These are phyloP conservation scores for Kernera saxatilis DNA, from an alignment of 345 rosid species.

Conservation along the genomic window DNA sequence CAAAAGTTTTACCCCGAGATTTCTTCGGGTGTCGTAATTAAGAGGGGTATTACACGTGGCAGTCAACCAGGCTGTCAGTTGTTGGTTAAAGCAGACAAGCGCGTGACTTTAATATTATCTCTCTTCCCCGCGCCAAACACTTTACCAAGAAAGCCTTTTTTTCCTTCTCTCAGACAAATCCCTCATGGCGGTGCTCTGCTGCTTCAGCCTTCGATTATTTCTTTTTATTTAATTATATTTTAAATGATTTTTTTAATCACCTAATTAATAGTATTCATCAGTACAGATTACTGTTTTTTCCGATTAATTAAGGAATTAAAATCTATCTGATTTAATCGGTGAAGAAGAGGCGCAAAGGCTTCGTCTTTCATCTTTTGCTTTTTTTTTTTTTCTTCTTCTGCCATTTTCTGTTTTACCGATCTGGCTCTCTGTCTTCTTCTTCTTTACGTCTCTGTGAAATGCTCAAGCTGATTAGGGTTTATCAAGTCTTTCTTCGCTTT, in stretches of 20 bases:
- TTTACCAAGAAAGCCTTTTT: conserved; percentile 7
- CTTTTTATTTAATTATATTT: background rate
- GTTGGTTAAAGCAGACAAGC: conserved; percentile 22
- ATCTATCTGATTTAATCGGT: conserved; percentile 9
- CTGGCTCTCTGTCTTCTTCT: conserved; percentile 12
- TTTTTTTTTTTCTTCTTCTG: background rate
- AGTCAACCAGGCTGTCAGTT: conserved; percentile 22
- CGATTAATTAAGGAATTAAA: background rate
- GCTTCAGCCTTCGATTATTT: conserved; percentile 24
- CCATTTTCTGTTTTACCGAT: background rate
- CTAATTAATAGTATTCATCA: background rate
- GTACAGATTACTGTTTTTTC: background rate
- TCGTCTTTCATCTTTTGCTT: background rate
- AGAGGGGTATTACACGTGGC: conserved; percentile 22
- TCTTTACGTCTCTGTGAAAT: conserved; percentile 31
- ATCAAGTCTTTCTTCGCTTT: conserved; percentile 32
- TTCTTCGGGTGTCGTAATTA: background rate
- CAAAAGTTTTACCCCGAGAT: background rate
- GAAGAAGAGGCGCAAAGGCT: conserved; percentile 29
- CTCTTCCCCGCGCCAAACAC: conserved; percentile 31
- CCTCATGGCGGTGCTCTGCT: conserved; percentile 31
- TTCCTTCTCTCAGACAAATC: background rate
- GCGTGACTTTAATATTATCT: conserved; percentile 24
- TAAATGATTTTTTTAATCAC: background rate
- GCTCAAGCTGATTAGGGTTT: conserved; percentile 39